Evolutionary conservation across 306 rosid genomes (phyloP).

Genomic region (Pyrus bretschneideri): DNA sequence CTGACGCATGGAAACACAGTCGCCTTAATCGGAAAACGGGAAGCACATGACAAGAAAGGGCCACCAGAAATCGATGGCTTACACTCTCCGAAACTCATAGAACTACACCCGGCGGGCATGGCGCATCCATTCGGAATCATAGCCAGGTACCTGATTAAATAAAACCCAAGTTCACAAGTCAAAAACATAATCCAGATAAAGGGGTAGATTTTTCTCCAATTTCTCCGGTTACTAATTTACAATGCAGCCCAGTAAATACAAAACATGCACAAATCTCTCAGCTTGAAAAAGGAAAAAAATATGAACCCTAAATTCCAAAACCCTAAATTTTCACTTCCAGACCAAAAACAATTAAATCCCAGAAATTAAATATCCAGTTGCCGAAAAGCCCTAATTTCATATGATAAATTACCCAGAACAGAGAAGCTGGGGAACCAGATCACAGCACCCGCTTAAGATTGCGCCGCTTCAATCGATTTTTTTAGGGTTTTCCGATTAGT

Average conservation of each 20-base stretch:
- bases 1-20: slow-evolving; percentile 28
- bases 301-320: not conserved
- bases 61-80: slow-evolving; percentile 12
- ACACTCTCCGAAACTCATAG: slow-evolving; percentile 27
- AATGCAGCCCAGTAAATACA: not conserved
- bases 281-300: not conserved
- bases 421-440: not conserved
- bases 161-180: slow-evolving; percentile 2
- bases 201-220: not conserved
- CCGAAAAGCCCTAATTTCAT: not conserved
- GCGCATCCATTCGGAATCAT: slow-evolving; percentile 54
- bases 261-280: not conserved
- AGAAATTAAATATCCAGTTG: not conserved
- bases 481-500: not conserved
- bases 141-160: slow-evolving; percentile 27
- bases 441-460: not conserved
- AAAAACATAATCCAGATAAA: not conserved
- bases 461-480: not conserved
- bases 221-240: too few species aligned
- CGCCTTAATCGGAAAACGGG: slow-evolving; percentile 32
- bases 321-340: not conserved
- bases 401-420: too few species aligned
- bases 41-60: slow-evolving; percentile 25
- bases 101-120: slow-evolving; percentile 35
- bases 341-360: not conserved